Base-by-base conservation (phyloP, 2,329 filamentous ascomycete genomes). In the Sporothrix mexicana region DNA sequence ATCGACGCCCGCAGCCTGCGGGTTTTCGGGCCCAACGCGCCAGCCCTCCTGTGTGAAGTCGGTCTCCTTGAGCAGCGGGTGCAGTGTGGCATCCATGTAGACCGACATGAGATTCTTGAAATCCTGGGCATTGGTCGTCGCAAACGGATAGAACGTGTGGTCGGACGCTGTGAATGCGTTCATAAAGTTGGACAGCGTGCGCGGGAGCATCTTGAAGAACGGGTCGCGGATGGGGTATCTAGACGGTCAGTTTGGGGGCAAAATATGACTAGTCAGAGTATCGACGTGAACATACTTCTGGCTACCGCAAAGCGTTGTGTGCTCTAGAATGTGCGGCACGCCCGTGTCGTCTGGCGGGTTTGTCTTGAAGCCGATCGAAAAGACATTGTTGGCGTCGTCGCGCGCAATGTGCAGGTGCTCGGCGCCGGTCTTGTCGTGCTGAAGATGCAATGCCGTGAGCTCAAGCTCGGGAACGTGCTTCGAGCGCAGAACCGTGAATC, bases 151-250 rank as follows among this genome's bases (percentile, higher is more conserved):
- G 77, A 94, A 97, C 12, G 96, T 99, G 81, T 99, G 95, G 79
- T 98, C 95, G 25, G 94, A 92, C 36, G 95, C 94, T 57, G 96
- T 99, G 80, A 98, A 97, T 74, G 96, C 96, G 81, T 99, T 99
- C 96, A 99, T 99, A 80, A 98, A 99, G 83, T 98, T 99, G 76
- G 96, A 98, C n/a, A 99, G 87, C 5, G 96, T 98, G 77, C 96
- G 91, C 25, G 96, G 96, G 36, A 99, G 88, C 96, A 99, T 99
- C 88, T 98, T 99, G 87, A 99, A 99, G 86, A 99, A 99, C 0
- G 96, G 96, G 79, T 99, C 96, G 75, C 96, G 93, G 73, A 99
- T 95, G n/a, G 96, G 96, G 80, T 95, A 97, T 81, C 93, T 95
- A 79, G 53, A 53, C 5, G 30, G 23, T 43, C 30, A 36, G 30